Conservation (phyloP, 1,284 basidiomycete species). For the Vanrija sp. region DNA sequence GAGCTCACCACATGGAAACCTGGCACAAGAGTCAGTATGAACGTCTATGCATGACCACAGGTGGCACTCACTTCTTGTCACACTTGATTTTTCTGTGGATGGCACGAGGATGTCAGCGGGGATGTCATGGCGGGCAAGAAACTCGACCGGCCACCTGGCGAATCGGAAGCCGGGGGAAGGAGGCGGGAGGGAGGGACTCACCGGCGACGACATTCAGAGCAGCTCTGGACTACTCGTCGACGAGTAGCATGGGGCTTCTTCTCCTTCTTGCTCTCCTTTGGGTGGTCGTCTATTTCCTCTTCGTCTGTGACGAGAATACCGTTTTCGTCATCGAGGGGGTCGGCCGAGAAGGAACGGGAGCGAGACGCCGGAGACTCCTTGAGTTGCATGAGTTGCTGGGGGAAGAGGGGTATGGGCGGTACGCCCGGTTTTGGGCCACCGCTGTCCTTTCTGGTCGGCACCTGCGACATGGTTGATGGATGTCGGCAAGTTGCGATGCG, state of each 20-base stretch:
- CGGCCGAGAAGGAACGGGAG: slow-evolving; percentile 7
- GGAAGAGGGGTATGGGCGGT: slow-evolving; percentile 35
- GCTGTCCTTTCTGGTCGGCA: slow-evolving; percentile 26
- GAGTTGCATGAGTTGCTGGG: slow-evolving; percentile 30
- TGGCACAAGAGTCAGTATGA: background rate
- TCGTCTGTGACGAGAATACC: slow-evolving; percentile 16
- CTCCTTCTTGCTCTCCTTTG: slow-evolving; percentile 30
- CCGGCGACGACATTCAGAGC: slow-evolving; percentile 48
- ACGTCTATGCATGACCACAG: slow-evolving; percentile 5
- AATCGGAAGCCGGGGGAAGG: background rate
- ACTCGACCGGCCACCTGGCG: background rate
- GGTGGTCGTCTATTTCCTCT: slow-evolving; percentile 18
- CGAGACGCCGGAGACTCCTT: slow-evolving; percentile 18
- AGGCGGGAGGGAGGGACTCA: slow-evolving; percentile 1
- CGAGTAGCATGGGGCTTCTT: slow-evolving; percentile 41
- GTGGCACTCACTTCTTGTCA: slow-evolving; percentile 45
- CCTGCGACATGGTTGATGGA: slow-evolving; percentile 24
- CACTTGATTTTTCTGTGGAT: slow-evolving; percentile 47
- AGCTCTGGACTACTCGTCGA: slow-evolving; percentile 49
- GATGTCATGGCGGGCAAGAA: background rate
- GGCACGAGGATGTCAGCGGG: slow-evolving; percentile 1
- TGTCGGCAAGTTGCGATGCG: background rate
- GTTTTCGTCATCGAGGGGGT: slow-evolving; percentile 13
- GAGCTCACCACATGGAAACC: slow-evolving; percentile 12
- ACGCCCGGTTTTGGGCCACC: slow-evolving; percentile 22